Conservation (phyloP, 202 grass and related monocot genomes). For the Brachypodium distachyon region DNA sequence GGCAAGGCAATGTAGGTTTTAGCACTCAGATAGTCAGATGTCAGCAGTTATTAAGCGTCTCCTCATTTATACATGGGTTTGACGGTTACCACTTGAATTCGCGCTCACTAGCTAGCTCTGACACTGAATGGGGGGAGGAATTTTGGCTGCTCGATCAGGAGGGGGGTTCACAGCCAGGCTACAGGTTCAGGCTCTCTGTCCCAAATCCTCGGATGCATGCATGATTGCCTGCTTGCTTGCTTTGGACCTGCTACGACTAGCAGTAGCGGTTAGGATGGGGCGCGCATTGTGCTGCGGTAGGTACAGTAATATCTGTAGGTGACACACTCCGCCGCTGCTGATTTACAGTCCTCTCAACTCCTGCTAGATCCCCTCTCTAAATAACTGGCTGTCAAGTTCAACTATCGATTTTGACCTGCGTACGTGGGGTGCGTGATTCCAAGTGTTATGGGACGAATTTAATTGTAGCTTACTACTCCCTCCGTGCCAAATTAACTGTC, state of each 20-base stretch:
- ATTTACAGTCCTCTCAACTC: no score
- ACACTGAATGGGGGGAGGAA: neutral
- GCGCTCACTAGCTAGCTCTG: neutral
- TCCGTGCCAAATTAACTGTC: no score
- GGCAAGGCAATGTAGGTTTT: neutral
- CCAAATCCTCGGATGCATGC: neutral
- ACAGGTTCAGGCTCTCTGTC: no score
- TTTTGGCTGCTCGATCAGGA: neutral
- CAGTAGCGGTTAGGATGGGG: neutral
- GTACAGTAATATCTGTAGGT: neutral
- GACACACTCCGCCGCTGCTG: neutral
- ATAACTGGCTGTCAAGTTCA: no score
- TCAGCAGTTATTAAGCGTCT: neutral
- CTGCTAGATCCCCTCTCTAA: no score
- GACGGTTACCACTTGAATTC: conserved; percentile 26
- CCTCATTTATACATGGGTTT: conserved; percentile 13
- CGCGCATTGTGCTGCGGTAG: neutral
- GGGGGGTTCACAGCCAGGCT: no score
- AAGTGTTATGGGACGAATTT: no score
- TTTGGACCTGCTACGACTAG: neutral
- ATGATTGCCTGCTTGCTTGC: neutral
- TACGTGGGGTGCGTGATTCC: neutral
- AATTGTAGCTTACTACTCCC: no score
- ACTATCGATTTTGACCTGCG: neutral
- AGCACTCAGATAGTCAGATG: no score